phyloP scores from a whole-genome alignment of 2,329 filamentous ascomycete genomes.

The Colletotrichum cordylinicola region DNA sequence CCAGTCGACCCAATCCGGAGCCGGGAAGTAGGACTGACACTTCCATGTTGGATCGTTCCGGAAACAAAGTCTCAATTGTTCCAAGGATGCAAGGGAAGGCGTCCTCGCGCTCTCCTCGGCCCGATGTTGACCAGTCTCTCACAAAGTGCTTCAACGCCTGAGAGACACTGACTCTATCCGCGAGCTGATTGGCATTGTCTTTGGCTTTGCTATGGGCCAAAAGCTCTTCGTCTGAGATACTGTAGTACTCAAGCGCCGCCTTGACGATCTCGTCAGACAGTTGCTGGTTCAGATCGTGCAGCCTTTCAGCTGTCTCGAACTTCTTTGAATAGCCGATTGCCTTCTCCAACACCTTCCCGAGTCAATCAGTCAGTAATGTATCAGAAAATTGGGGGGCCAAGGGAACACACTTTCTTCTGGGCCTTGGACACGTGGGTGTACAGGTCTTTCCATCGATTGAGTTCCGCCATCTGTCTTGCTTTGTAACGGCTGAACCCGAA shows the following conservation, averaged over 20 bases:
- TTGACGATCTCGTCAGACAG: constrained; percentile 52
- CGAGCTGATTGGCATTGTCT: constrained; percentile 39
- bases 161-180: constrained; percentile 53
- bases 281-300: constrained; percentile 49
- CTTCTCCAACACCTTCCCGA: constrained; percentile 55
- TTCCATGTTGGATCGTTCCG: too few relatives aligned
- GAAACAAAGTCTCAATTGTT: constrained; percentile 36
- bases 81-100: constrained; percentile 44
- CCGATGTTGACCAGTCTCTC: constrained; percentile 60
- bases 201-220: constrained; percentile 42
- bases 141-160: constrained; percentile 64
- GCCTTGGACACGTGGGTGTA: constrained; percentile 40
- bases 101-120: constrained; percentile 48
- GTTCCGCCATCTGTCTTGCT: constrained; percentile 38
- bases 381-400: too few relatives aligned
- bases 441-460: constrained; percentile 38
- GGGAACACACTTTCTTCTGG: too few relatives aligned
- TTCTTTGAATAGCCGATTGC: constrained; percentile 62
- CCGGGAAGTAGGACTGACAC: too few relatives aligned
- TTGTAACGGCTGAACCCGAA: constrained; percentile 41
- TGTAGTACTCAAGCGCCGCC: constrained; percentile 51
- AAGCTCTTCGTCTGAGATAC: constrained; percentile 45
- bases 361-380: not conserved
- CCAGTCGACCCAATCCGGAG: too few relatives aligned
- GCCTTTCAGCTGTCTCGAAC: constrained; percentile 46